These are phyloP conservation scores for Pycnococcus provasolii DNA, from an alignment of 139 green algal genomes.

Conservation along the genomic window DNA sequence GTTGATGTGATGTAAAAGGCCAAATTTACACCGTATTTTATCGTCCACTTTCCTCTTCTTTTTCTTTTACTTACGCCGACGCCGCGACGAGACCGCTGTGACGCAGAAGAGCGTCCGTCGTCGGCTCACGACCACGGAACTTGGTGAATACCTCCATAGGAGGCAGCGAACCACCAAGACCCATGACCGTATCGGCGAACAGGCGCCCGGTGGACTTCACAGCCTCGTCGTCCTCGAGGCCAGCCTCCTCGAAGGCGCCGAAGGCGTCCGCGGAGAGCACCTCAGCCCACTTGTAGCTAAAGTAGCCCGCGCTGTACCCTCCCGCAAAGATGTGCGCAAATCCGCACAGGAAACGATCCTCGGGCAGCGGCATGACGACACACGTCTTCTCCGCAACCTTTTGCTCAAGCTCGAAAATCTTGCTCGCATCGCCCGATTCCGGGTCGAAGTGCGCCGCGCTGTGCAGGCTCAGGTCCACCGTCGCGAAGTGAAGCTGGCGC, in stretches of 20 bases:
- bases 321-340: slow-evolving; percentile 96
- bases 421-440: slow-evolving; percentile 14
- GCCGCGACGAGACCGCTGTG: slow-evolving; percentile 61
- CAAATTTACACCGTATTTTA: background rate
- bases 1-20: too few relatives aligned
- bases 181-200: slow-evolving; percentile 83
- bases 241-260: slow-evolving; percentile 79
- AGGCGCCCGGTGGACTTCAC: slow-evolving; percentile 47
- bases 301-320: slow-evolving; percentile 74
- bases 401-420: slow-evolving; percentile 64
- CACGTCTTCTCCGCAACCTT: slow-evolving; percentile 45
- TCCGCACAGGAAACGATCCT: slow-evolving; percentile 89
- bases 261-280: slow-evolving; percentile 90
- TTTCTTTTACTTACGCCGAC: slow-evolving; percentile 6
- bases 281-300: slow-evolving; percentile 84
- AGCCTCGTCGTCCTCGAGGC: slow-evolving; percentile 21
- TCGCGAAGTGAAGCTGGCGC: slow-evolving; percentile 78
- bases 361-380: slow-evolving; percentile 64
- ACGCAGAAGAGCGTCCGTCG: slow-evolving; percentile 68
- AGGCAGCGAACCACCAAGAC: slow-evolving; percentile 64
- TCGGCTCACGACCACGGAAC: slow-evolving; percentile 79
- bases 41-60: background rate
- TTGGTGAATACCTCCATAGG: slow-evolving; percentile 47
- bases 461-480: slow-evolving; percentile 84
- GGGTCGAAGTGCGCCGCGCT: slow-evolving; percentile 46